Evolutionary conservation across 2,329 filamentous ascomycete species (phyloP).

Genomic region (Fusarium vanettenii): DNA sequence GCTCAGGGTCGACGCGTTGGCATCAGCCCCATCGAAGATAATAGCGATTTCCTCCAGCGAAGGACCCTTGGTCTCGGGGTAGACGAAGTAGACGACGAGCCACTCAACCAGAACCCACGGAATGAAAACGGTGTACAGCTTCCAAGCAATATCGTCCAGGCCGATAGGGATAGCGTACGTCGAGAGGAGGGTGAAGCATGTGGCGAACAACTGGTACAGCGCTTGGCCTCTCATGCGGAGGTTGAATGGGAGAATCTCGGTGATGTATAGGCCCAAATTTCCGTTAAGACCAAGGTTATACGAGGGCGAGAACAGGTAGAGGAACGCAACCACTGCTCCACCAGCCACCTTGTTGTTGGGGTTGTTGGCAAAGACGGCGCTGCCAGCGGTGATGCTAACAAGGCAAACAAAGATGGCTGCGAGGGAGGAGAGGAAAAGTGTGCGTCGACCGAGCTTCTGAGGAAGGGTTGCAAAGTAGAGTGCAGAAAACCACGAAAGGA

Average conservation of each 20-base stretch:
- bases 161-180: conserved; percentile 29
- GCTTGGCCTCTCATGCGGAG: conserved; percentile 25
- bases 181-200: conserved; percentile 11
- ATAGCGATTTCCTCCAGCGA: conserved; percentile 27
- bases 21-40: conserved; percentile 23
- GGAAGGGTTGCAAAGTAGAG: conserved; percentile 47
- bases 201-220: conserved; percentile 10
- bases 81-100: conserved; percentile 21
- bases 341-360: neutral
- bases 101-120: conserved; percentile 18
- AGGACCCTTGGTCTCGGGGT: conserved; percentile 28
- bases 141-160: conserved; percentile 23
- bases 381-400: neutral
- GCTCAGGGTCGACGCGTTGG: neutral
- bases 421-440: conserved; percentile 1
- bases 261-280: conserved; percentile 15
- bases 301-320: neutral
- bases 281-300: neutral
- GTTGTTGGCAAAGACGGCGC: neutral
- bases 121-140: conserved; percentile 24
- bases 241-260: conserved; percentile 41
- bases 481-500: conserved; percentile 46
- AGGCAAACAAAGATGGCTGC: neutral
- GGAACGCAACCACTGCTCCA: neutral
- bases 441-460: conserved; percentile 16